A percentile compares a stretch with the other conserved stretches of the same genome.
phyloP scores from a whole-genome alignment of 2,329 filamentous ascomycete species.

The Rhytidhysteron rufulum region DNA sequence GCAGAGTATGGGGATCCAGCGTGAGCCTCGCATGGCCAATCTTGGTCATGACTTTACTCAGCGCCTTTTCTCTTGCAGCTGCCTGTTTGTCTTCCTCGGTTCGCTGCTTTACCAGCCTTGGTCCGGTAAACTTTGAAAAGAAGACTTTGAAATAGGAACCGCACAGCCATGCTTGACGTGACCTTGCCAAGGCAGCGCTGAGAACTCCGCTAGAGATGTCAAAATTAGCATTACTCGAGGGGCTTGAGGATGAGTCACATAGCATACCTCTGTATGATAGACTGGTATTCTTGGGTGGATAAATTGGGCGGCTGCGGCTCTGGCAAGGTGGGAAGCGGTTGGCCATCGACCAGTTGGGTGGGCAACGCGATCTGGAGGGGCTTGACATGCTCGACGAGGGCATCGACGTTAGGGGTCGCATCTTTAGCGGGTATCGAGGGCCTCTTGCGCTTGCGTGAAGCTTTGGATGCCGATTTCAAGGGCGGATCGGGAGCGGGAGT shows the following conservation, averaged over 20 bases:
- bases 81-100: conserved; percentile 56
- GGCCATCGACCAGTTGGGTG: conserved; percentile 59
- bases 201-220: conserved; percentile 61
- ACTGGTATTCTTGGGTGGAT: conserved; percentile 64
- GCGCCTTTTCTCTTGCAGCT: conserved; percentile 60
- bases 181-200: conserved; percentile 67
- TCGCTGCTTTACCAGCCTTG: conserved; percentile 51
- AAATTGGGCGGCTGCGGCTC: conserved; percentile 63
- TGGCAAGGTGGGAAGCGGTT: conserved; percentile 68
- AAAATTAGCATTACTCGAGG: conserved; percentile 8
- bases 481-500: no score
- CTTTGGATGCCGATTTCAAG: conserved; percentile 21
- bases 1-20: conserved; percentile 76
- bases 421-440: conserved; percentile 18
- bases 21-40: conserved; percentile 59
- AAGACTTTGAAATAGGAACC: conserved; percentile 36
- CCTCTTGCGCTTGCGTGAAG: conserved; percentile 32
- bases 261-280: conserved; percentile 65
- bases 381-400: conserved; percentile 11
- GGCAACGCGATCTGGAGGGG: conserved; percentile 47
- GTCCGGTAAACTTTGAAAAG: conserved; percentile 30
- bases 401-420: conserved; percentile 18
- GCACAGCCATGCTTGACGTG: conserved; percentile 52
- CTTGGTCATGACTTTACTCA: conserved; percentile 34
- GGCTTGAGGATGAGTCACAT: not conserved